Conservation (phyloP, 169 alveolate genomes). For the Plasmodium chabaudi region DNA sequence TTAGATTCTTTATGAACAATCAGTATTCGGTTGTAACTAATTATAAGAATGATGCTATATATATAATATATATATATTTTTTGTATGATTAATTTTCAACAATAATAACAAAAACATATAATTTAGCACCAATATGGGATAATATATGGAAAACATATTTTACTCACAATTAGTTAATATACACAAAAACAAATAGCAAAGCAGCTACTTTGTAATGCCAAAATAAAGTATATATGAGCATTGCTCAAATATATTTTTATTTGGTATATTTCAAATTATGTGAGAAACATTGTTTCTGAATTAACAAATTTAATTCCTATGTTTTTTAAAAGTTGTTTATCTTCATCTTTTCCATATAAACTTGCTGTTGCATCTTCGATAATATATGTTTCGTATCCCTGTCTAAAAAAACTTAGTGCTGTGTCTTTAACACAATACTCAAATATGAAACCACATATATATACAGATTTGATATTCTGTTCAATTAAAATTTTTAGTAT, state of each 20-base stretch:
- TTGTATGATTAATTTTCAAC: too few relatives aligned
- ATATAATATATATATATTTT: too few relatives aligned
- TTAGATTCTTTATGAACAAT: too few relatives aligned
- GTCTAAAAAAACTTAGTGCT: conserved; percentile 38
- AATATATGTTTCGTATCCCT: conserved; percentile 50
- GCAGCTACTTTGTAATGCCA: too few relatives aligned
- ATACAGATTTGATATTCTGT: conserved; percentile 35
- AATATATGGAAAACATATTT: too few relatives aligned
- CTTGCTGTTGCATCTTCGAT: conserved; percentile 75
- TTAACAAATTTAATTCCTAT: conserved; percentile 57
- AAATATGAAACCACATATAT: conserved; percentile 64
- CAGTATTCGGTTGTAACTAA: too few relatives aligned
- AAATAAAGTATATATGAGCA: background rate
- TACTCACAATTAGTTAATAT: too few relatives aligned
- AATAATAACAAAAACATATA: too few relatives aligned
- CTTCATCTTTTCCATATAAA: conserved; percentile 22
- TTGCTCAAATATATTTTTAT: background rate
- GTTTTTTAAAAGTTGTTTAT: conserved; percentile 13
- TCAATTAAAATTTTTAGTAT: conserved; percentile 17
- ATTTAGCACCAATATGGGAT: too few relatives aligned
- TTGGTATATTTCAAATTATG: too few relatives aligned
- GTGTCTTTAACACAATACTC: conserved; percentile 71
- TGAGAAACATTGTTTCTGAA: background rate
- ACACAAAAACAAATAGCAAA: too few relatives aligned
- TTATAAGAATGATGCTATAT: too few relatives aligned